These are phyloP conservation scores for Trichoderma polysporum DNA, from an alignment of 2,329 filamentous ascomycete species.

Conservation along the genomic window DNA sequence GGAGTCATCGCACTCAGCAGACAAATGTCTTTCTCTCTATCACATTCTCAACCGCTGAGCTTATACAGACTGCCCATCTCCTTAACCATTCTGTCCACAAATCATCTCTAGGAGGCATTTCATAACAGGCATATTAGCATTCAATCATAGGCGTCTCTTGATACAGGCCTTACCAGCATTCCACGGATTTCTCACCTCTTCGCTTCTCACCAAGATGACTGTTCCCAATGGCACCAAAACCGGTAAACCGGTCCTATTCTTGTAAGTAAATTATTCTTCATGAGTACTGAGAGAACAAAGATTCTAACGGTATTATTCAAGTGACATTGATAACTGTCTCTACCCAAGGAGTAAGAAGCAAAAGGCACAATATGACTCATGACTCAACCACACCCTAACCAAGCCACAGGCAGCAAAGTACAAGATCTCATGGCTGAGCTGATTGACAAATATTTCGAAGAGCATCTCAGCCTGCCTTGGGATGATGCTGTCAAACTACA, in stretches of 20 bases:
- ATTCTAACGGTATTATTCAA: conserved; percentile 43
- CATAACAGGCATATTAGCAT: not conserved
- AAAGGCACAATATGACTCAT: not conserved
- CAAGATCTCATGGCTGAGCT: conserved; percentile 85
- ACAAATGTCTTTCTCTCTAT: conserved; percentile 1
- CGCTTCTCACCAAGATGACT: conserved; percentile 29
- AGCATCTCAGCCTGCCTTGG: conserved; percentile 69
- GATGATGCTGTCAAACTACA: conserved; percentile 86
- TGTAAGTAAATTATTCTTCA: conserved; percentile 32
- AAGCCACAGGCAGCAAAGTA: conserved; percentile 65
- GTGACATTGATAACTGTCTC: conserved; percentile 98
- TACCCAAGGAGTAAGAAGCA: conserved; percentile 73
- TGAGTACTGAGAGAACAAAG: not conserved
- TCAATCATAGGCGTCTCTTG: not conserved
- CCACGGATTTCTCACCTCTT: not conserved
- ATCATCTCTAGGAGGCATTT: not conserved
- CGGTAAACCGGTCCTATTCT: conserved; percentile 45
- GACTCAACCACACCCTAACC: conserved; percentile 12
- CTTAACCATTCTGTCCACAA: not conserved
- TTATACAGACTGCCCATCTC: not conserved
- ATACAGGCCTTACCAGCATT: conserved; percentile 19
- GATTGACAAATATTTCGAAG: conserved; percentile 65
- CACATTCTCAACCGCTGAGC: not conserved
- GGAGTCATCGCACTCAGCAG: not conserved
- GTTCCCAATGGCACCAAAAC: conserved; percentile 36